Evolutionary conservation across 257 asterid species (phyloP).

Genomic region (Solanum pennellii): DNA sequence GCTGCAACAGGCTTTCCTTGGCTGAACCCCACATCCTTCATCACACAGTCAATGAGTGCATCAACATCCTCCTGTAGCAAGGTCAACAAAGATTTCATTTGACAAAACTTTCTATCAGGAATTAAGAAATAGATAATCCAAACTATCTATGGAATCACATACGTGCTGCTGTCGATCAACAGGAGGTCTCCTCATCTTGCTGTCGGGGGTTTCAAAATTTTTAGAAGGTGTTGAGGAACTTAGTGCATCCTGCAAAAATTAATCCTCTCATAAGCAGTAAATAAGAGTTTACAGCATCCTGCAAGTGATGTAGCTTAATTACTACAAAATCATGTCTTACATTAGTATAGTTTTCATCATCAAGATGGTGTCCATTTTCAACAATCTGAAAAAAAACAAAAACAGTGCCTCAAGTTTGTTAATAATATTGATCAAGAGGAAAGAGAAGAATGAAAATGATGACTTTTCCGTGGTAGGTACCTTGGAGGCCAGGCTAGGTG

Average conservation of each 20-base stretch:
- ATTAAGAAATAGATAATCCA: neutral
- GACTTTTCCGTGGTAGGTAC: constrained; percentile 14
- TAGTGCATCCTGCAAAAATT: constrained; percentile 45
- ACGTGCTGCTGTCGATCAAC: constrained; percentile 77
- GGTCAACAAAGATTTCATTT: constrained; percentile 3
- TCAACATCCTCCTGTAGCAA: constrained; percentile 92
- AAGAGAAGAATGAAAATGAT: constrained; percentile 2
- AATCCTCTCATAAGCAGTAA: neutral
- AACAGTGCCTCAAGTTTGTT: constrained; percentile 4
- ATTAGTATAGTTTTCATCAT: constrained; percentile 35
- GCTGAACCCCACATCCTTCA: constrained; percentile 89
- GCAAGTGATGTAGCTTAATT: neutral
- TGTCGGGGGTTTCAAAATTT: constrained; percentile 69
- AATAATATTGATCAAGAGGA: neutral
- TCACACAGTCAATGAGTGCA: constrained; percentile 77
- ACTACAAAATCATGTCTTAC: constrained; percentile 28
- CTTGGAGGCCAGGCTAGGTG: constrained; percentile 35
- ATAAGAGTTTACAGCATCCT: constrained; percentile 5
- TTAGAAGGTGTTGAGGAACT: constrained; percentile 34
- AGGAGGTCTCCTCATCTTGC: constrained; percentile 79
- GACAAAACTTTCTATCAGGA: neutral
- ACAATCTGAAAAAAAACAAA: constrained; percentile 29
- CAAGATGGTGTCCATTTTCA: constrained; percentile 75
- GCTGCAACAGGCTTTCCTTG: constrained; percentile 99
- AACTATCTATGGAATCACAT: constrained; percentile 11